Base-by-base conservation (phyloP, 2,329 filamentous ascomycete genomes). In the Aspergillus sp. region DNA sequence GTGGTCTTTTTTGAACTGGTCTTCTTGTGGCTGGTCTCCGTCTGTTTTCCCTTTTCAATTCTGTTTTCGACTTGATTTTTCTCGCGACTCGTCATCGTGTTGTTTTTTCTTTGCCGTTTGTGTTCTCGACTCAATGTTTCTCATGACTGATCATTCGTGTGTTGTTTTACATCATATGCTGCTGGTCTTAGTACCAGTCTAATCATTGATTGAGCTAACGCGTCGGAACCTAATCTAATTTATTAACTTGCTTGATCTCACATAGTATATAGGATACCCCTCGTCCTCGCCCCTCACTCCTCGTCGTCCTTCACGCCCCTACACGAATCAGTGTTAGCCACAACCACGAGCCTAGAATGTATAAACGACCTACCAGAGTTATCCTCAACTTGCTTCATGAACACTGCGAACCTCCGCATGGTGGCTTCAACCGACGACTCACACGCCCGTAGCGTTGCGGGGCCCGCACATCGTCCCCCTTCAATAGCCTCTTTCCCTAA, bases 371-470 rank as follows among this genome's bases (percentile, higher is more conserved):
- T 51, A 64, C 66, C 59, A 39, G 52, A 25, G 27, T 67, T 65
- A 2, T 60, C 49, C 10, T 69, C 65, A 1, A 70, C 65, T 32
- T 70, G 65, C 36, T 71, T 66, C 64, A 70, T 64, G n/a, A 71
- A 65, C 0, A 64, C 51, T 1, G 57, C 59, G 17, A 70, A 32
- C 8, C 70, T 66, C 49, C 65, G 65, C 11, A 69, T 68, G 0
- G 59, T 62, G 5, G 64, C 63, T 11, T 71, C 66, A 2, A 71
- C 54, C 5, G 66, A 68, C 13, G 66, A 57, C 51, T 70, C 66
- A 30, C 63, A 70, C 2, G 62, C 59, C 6, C 63, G 60, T 15
- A 68, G 51, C 5, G 59, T 59, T 7, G 59, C 30, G 6, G 49
- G 47, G 1, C 63, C 59, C 6, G 56, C 44, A 25, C 42, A 66